These are phyloP conservation scores for Dunaliella primolecta DNA, from an alignment of 139 green algal species.

Conservation along the genomic window DNA sequence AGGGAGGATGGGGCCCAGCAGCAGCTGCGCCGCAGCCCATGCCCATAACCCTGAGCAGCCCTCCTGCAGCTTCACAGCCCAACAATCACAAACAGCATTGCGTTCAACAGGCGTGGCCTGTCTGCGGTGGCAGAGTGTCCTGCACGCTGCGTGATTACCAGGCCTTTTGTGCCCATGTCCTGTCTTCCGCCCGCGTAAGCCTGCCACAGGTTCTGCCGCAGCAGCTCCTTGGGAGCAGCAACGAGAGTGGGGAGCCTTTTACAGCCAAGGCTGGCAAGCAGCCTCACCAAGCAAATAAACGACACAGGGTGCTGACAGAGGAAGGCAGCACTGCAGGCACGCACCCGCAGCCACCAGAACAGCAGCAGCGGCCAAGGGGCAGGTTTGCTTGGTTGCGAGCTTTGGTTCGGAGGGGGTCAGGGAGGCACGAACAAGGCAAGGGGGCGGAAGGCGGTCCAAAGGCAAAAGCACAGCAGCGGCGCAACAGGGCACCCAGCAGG, in stretches of 20 bases:
- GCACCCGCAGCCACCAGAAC: background rate
- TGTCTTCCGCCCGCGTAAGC: background rate
- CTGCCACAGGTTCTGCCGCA: background rate
- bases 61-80: no score
- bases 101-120: no score
- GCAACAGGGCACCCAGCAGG: background rate
- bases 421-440: background rate
- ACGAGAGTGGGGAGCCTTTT: no score
- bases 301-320: no score
- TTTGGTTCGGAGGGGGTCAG: background rate
- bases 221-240: background rate
- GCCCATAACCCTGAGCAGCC: no score
- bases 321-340: no score
- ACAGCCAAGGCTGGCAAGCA: no score
- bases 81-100: no score
- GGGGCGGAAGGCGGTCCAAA: background rate
- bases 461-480: conserved; percentile 4
- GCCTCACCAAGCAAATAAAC: no score
- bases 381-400: conserved; percentile 4
- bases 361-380: background rate
- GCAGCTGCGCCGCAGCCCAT: no score
- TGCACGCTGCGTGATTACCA: background rate
- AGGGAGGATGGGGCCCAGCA: no score
- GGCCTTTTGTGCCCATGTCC: background rate
- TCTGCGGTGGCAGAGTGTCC: background rate